A percentile compares a stretch with the other conserved stretches of the same genome.
These are phyloP conservation scores for Nelumbo lutea DNA, from an alignment of 164 flowering plant genomes.

Conservation along the genomic window DNA sequence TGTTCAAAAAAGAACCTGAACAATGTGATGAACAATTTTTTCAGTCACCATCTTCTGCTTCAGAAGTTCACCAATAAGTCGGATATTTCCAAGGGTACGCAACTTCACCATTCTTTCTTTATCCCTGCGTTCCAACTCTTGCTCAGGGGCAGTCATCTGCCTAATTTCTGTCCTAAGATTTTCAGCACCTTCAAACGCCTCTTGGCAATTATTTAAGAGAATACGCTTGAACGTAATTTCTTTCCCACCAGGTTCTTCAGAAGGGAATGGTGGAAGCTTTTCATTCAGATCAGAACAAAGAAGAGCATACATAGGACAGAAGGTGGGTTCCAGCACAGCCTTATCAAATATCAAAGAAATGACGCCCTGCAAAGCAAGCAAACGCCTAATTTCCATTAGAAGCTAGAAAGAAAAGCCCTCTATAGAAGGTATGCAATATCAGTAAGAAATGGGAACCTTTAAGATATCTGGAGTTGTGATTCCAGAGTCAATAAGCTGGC, in stretches of 20 bases:
- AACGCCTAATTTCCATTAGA: not conserved
- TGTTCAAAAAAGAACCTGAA: constrained; percentile 47
- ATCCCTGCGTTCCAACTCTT: constrained; percentile 77
- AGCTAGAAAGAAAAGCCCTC: constrained; percentile 1
- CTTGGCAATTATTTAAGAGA: constrained; percentile 86
- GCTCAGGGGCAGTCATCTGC: constrained; percentile 86
- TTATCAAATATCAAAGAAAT: constrained; percentile 85
- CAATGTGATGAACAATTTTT: constrained; percentile 92
- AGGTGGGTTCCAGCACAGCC: constrained; percentile 95
- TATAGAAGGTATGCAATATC: not conserved
- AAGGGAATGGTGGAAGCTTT: constrained; percentile 82
- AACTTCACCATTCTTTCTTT: constrained; percentile 80
- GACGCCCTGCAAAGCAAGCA: constrained; percentile 58
- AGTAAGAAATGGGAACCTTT: constrained; percentile 39
- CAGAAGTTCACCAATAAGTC: constrained; percentile 90
- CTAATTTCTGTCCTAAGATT: constrained; percentile 68
- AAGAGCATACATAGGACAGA: constrained; percentile 92
- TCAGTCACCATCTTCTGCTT: constrained; percentile 98
- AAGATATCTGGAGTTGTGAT: constrained; percentile 87
- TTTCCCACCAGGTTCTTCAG: constrained; percentile 85
- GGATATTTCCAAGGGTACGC: constrained; percentile 91
- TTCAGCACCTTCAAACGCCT: constrained; percentile 92
- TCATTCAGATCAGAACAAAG: constrained; percentile 86
- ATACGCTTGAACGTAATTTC: constrained; percentile 82
- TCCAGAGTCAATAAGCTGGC: constrained; percentile 90